These are phyloP conservation scores for Blumeriella jaapii DNA, from an alignment of 2,329 filamentous ascomycete species.

Conservation along the genomic window DNA sequence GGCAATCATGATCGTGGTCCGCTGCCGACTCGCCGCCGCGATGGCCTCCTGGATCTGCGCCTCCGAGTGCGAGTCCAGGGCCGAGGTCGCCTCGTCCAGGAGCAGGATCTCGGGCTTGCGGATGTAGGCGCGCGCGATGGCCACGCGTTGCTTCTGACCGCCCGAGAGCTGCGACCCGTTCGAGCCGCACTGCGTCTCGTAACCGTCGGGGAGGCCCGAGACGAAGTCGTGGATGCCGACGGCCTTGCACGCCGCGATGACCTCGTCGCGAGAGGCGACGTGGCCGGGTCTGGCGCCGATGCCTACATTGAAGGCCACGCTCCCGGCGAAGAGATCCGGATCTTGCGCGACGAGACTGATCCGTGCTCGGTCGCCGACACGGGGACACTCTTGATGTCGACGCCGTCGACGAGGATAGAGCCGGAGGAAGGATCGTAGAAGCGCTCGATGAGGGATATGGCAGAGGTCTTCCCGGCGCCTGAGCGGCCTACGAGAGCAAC, in stretches of 20 bases:
- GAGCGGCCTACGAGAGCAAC: slow-evolving; percentile 53
- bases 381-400: no score
- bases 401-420: slow-evolving; percentile 15
- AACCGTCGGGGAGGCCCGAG: slow-evolving; percentile 64
- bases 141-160: slow-evolving; percentile 67
- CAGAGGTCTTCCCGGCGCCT: slow-evolving; percentile 56
- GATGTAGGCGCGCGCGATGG: slow-evolving; percentile 66
- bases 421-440: slow-evolving; percentile 33
- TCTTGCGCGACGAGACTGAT: slow-evolving; percentile 44
- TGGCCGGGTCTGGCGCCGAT: slow-evolving; percentile 43
- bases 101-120: slow-evolving; percentile 62
- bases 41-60: slow-evolving; percentile 54
- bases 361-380: slow-evolving; percentile 37
- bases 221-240: slow-evolving; percentile 92
- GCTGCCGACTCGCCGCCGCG: slow-evolving; percentile 39
- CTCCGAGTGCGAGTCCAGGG: slow-evolving; percentile 47
- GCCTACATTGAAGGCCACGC: slow-evolving; percentile 42
- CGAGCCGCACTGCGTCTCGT: slow-evolving; percentile 86
- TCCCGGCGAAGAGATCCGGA: slow-evolving; percentile 43
- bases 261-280: slow-evolving; percentile 23
- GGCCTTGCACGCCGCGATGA: slow-evolving; percentile 70
- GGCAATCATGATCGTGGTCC: slow-evolving; percentile 46
- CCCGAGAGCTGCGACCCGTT: slow-evolving; percentile 65
- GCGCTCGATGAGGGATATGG: slow-evolving; percentile 42
- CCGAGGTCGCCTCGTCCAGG: slow-evolving; percentile 72